Conservation (phyloP, 306 rosid species). For the Pueraria montana region DNA sequence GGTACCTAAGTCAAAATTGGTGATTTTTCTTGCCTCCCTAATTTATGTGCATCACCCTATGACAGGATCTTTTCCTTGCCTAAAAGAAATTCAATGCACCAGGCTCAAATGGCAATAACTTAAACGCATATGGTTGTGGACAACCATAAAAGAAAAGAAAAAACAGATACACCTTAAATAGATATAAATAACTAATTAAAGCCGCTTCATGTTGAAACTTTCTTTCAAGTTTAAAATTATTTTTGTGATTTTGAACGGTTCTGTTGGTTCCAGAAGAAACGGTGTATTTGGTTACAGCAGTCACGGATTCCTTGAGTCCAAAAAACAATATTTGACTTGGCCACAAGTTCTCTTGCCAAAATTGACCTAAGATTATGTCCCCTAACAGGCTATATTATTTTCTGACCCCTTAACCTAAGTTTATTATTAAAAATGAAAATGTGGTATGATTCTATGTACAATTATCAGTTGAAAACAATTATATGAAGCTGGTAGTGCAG, state of each 20-base stretch:
- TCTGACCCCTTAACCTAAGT: constrained; percentile 7
- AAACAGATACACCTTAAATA: not conserved
- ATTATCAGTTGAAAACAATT: not conserved
- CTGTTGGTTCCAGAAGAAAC: constrained; percentile 22
- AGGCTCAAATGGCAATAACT: constrained; percentile 14
- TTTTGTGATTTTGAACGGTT: constrained; percentile 5
- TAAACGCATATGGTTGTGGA: not conserved
- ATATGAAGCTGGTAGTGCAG: constrained; percentile 1
- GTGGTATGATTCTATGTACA: constrained; percentile 9
- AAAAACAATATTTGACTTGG: constrained; percentile 51
- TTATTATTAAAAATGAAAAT: not conserved
- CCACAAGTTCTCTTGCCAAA: constrained; percentile 37
- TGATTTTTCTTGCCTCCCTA: constrained; percentile 1
- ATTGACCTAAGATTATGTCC: constrained; percentile 25
- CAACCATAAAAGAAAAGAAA: not conserved
- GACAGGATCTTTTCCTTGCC: constrained; percentile 20
- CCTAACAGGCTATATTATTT: not conserved
- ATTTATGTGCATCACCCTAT: not conserved
- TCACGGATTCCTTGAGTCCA: constrained; percentile 30
- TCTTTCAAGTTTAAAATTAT: constrained; percentile 1
- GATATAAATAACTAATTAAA: not conserved
- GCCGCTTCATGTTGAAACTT: constrained; percentile 21
- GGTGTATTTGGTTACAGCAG: constrained; percentile 11
- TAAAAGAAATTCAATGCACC: constrained; percentile 4
- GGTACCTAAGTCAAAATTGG: constrained; percentile 44